Base-by-base conservation (phyloP, 768 basidiomycete species). In the Calocybe cyanea region DNA sequence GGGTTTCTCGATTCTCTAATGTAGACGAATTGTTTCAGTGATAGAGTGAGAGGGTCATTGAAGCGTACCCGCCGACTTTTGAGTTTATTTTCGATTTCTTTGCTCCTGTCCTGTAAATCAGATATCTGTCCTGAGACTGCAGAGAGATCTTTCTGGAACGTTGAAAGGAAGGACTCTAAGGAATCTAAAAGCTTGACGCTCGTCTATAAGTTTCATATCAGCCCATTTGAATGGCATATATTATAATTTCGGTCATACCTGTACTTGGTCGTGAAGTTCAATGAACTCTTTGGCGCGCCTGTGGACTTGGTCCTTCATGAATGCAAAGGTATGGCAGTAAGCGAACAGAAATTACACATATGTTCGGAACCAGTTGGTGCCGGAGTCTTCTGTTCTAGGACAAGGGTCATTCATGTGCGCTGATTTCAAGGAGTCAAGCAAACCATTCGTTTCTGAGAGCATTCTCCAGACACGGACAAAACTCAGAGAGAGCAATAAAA, bases 61-160 rank as follows among this genome's bases (percentile, higher is more conserved):
- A 7, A n/a, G 68, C 81, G 41, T 57, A 96, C 96, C 69, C 84
- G 77, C 42, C 96, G 77, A 46, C 85, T 88, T 61, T 84, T 87
- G 46, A 98, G 74, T 47, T 85, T 79, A 49, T 78, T 80, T 52
- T 98, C 96, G 14, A 98, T 96, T 33, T 87, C 87, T 53, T 88
- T 87, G 61, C 92, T 94, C 25, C 91, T 77, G 52, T 81, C 79
- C 59, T 98, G 96, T 18, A 99, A 73, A 51, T 97, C 92, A 1
- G 91, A 87, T 62, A 99, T 95, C 62, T 99, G 94, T 2, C 92
- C 90, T 2, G 96, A 97, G 8, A 98, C 96, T 1, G 86, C 85
- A 4, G 92, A 88, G 17, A 99, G 74, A 63, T 99, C 95, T 55
- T 76, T 86, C 65, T 97, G 95, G 59, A 99, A 99, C 0, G 90